Percentiles rank a stretch among this genome's conserved stretches.
phyloP scores from a whole-genome alignment of 371 early-diverging fungal species.

The Nematocida major region DNA sequence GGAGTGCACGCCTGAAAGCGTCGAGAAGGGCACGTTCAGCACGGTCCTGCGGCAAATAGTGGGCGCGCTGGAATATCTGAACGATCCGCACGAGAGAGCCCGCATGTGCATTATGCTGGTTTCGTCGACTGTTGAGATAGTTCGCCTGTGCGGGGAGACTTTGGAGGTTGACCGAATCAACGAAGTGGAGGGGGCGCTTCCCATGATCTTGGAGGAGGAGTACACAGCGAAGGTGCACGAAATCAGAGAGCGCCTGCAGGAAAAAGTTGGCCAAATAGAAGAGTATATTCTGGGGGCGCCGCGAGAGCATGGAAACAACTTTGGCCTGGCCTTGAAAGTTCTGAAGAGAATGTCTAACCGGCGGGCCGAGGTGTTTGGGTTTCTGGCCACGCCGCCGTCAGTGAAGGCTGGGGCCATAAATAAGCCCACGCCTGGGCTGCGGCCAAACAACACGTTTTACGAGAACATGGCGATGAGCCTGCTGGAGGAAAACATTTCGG shows the following conservation, averaged over 20 bases:
- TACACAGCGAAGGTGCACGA: conserved; percentile 25
- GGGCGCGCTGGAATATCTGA: background rate
- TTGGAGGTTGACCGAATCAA: conserved; percentile 19
- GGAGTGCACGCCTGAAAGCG: conserved; percentile 42
- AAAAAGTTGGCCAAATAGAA: conserved; percentile 3
- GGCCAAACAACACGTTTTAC: conserved; percentile 69
- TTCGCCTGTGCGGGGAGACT: conserved; percentile 1
- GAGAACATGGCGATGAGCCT: conserved; percentile 82
- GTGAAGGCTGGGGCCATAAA: conserved; percentile 41
- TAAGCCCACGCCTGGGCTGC: background rate
- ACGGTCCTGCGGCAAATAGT: background rate
- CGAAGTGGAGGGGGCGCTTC: conserved; percentile 57
- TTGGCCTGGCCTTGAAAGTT: conserved; percentile 55
- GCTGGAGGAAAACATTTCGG: conserved; percentile 76
- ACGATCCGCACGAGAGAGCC: conserved; percentile 39
- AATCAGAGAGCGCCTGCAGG: background rate
- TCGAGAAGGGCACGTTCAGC: conserved; percentile 31
- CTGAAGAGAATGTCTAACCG: conserved; percentile 16
- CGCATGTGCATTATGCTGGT: conserved; percentile 19
- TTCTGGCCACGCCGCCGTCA: conserved; percentile 57
- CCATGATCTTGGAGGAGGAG: conserved; percentile 34
- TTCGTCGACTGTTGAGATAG: background rate
- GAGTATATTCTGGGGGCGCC: conserved; percentile 22
- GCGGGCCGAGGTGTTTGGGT: conserved; percentile 54
- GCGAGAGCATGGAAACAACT: conserved; percentile 48